A percentile compares a stretch with the other conserved stretches of the same genome.
Evolutionary conservation across 352 stramenopile species (phyloP).

Genomic region (Albugo candida): DNA sequence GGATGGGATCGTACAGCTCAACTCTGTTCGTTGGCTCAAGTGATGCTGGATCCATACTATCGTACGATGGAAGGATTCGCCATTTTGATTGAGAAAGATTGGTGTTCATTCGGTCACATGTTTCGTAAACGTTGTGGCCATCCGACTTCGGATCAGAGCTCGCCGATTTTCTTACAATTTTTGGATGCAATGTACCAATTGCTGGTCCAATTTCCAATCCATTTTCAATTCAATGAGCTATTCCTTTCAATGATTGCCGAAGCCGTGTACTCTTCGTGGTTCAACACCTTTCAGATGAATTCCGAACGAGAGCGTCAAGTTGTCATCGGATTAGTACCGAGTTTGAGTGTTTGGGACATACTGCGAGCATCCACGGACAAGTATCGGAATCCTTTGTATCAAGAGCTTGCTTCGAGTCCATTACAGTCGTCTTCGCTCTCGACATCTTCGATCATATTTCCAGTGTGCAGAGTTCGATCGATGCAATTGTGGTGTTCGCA

Average conservation of each 20-base stretch:
- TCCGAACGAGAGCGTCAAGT: slow-evolving; percentile 46
- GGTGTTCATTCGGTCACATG: slow-evolving; percentile 77
- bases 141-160: slow-evolving; percentile 83
- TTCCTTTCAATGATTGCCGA: slow-evolving; percentile 88
- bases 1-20: slow-evolving; percentile 72
- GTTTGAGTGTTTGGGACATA: slow-evolving; percentile 67
- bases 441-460: slow-evolving; percentile 23
- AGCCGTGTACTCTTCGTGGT: slow-evolving; percentile 94
- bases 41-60: slow-evolving; percentile 77
- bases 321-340: slow-evolving; percentile 48
- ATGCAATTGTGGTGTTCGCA: slow-evolving; percentile 77
- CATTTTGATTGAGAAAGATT: slow-evolving; percentile 73
- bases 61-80: slow-evolving; percentile 59
- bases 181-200: slow-evolving; percentile 96
- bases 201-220: slow-evolving; percentile 88
- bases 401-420: slow-evolving; percentile 13
- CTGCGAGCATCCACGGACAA: slow-evolving; percentile 65
- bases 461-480: slow-evolving; percentile 62
- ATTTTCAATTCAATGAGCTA: slow-evolving; percentile 97
- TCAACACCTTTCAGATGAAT: slow-evolving; percentile 83
- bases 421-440: neutral
- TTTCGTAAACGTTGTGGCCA: slow-evolving; percentile 66
- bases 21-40: slow-evolving; percentile 44
- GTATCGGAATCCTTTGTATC: slow-evolving; percentile 68
- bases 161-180: slow-evolving; percentile 98